These are phyloP conservation scores for Chrysoporthe puriensis DNA, from an alignment of 2,329 filamentous ascomycete species.

Conservation along the genomic window DNA sequence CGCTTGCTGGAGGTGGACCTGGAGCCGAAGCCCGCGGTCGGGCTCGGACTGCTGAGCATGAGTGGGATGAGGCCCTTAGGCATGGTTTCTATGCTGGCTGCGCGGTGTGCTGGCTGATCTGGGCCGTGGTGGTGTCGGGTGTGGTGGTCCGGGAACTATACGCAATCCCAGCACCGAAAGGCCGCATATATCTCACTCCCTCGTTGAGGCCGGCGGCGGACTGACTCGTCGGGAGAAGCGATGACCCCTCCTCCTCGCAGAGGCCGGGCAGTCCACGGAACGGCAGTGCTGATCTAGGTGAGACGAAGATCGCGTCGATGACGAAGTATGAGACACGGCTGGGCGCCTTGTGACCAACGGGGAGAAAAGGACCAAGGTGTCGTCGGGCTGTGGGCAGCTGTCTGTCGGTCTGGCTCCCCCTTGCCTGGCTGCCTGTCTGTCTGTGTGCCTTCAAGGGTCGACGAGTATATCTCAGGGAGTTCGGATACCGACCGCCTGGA, in stretches of 20 bases:
- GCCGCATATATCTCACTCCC: background rate
- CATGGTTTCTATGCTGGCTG: slow-evolving; percentile 19
- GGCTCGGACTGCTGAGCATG: slow-evolving; percentile 25
- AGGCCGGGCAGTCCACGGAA: background rate
- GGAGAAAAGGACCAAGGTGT: background rate
- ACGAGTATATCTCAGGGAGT: background rate
- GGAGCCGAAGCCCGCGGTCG: slow-evolving; percentile 32
- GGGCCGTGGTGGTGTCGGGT: background rate
- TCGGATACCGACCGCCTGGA: background rate
- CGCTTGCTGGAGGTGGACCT: slow-evolving; percentile 41
- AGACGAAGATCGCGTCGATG: background rate
- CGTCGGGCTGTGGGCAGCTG: background rate
- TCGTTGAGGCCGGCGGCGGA: background rate
- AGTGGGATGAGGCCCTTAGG: slow-evolving; percentile 28
- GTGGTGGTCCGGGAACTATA: background rate
- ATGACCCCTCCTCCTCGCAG: background rate
- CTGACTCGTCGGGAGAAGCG: background rate
- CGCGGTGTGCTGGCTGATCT: background rate
- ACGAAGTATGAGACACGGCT: slow-evolving; percentile 3
- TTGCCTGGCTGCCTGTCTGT: too few species aligned
- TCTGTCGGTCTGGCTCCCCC: background rate
- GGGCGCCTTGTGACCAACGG: background rate
- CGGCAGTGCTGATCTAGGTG: background rate
- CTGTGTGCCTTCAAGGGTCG: background rate
- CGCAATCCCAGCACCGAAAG: background rate